Evolutionary conservation across 345 rosid genomes (phyloP), one percentile per base, ranked within the genome.

Genomic region (Raphanus sativus): DNA sequence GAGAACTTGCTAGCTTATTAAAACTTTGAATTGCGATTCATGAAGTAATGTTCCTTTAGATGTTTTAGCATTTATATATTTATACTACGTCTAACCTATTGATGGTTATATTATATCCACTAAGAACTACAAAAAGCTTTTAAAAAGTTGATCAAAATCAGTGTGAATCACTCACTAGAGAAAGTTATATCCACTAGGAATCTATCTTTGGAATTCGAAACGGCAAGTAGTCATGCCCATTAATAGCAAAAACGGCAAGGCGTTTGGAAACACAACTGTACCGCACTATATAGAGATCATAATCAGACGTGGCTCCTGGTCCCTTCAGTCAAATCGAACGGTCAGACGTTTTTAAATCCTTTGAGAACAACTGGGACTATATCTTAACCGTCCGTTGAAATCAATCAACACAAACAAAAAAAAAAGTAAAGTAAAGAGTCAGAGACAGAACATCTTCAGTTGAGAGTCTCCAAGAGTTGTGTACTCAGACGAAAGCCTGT

Each of bases 381-480:
- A 85, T 81, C 84, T 58, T 2, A 6, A 56, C 86, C 88, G 88
- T 84, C 83, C 29, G 72, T 83, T 83, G 25, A 75, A 81, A 69
- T 75, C 8, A 29, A 11, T 65, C 60, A 11, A 45, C 6, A 0
- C 29, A 28, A 25, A n/a, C n/a, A 0, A 29, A 26, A 8, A 62
- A 11, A 65, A n/a, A n/a, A n/a, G n/a, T n/a, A 52, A 65, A 66
- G 38, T 15, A 42, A 65, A 71, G 68, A 77, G 81, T 64, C 12
- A 69, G 56, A 38, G 70, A 65, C 38, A n/a, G 62, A 65, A 3
- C 48, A 29, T 21, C 62, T 59, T 25, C 62, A 58, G 38, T 32
- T 24, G 32, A 58, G 56, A 56, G 56, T 15, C 42, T 4, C n/a
- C 48, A 60, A 73, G 73, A 32, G n/a, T 70, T 34, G 45, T 16